Evolutionary conservation across 331 rosid genomes (phyloP).

Genomic region (Rhamnella rubrinervis): DNA sequence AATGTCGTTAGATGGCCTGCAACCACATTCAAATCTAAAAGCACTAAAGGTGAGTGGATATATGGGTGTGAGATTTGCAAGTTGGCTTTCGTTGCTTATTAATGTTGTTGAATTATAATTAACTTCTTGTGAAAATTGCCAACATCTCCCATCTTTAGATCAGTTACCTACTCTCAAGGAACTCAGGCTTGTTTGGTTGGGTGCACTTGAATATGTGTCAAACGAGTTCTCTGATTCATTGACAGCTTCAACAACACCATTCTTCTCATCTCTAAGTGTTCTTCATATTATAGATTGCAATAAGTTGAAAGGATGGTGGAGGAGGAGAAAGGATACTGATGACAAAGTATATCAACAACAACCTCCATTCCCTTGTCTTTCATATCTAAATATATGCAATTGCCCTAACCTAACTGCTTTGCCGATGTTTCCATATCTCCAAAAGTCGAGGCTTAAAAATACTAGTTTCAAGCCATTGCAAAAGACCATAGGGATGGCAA

Average conservation of each 20-base stretch:
- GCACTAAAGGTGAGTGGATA: background rate
- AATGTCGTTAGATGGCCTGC: constrained; percentile 14
- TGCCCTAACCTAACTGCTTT: background rate
- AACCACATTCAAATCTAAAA: constrained; percentile 29
- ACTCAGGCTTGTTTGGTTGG: rapidly evolving
- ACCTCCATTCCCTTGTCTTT: constrained; percentile 3
- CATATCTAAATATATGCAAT: rapidly evolving
- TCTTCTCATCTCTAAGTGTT: background rate
- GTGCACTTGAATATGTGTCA: background rate
- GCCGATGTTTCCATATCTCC: constrained; percentile 7
- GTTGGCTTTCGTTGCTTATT: background rate
- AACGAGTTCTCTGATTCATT: background rate
- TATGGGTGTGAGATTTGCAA: constrained; percentile 4
- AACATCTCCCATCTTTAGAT: background rate
- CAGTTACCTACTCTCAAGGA: background rate
- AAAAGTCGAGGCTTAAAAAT: rapidly evolving
- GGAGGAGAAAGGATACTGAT: background rate
- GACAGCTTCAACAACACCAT: background rate
- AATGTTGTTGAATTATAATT: background rate
- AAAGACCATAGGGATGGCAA: background rate
- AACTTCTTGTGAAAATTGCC: rapidly evolving
- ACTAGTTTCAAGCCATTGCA: background rate
- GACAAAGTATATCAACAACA: background rate
- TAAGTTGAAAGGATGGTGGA: constrained; percentile 19
- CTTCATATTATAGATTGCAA: rapidly evolving